Base-by-base conservation (phyloP, 345 rosid species). In the Murraya koenigii region DNA sequence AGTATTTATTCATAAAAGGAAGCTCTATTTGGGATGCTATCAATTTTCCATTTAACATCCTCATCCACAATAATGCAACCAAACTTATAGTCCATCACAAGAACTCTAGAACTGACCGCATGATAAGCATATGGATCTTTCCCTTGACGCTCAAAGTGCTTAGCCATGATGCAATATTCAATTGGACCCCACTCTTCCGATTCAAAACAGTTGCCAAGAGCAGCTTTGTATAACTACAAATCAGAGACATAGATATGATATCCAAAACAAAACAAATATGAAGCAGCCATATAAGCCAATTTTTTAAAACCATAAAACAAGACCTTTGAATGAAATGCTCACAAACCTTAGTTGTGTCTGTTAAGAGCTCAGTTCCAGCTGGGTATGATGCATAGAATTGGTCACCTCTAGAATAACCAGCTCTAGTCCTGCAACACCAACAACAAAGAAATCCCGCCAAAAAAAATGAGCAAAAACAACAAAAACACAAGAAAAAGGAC, bases 381-480 rank as follows among this genome's bases (percentile, higher is more conserved):
- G 98, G 99, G 74, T 92, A 96, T 23, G 99, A 86, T 32, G 92
- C 98, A 84, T 86, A 95, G 75, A 89, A 94, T 86, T 95, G 99
- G 76, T 94, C 97, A 3, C 82, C 99, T 66, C 93, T 92, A 8
- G 97, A 92, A 84, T 71, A 86, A 39, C 98, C 95, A 74, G 98
- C 98, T 89, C 98, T 89, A 69, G 94, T 94, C 66, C 98, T 96
- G 86, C 81, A 82, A 68, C 69, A 72, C 36, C 78, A 77, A 17
- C 66, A 44, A 54, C 41, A 14, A 14, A 78, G 47, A 75, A 67
- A 66, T 15, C 15, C 69, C 49, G 60, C 7, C 19, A 65, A 55
- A 66, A 23, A n/a, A 28, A 35, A 64, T 72, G 47, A 70, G 7
- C 30, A 13, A 68, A 52, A 67, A 20, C 55, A 69, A 58, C 36